Conservation (phyloP, 1,284 basidiomycete species). For the Naganishia cerealis region DNA sequence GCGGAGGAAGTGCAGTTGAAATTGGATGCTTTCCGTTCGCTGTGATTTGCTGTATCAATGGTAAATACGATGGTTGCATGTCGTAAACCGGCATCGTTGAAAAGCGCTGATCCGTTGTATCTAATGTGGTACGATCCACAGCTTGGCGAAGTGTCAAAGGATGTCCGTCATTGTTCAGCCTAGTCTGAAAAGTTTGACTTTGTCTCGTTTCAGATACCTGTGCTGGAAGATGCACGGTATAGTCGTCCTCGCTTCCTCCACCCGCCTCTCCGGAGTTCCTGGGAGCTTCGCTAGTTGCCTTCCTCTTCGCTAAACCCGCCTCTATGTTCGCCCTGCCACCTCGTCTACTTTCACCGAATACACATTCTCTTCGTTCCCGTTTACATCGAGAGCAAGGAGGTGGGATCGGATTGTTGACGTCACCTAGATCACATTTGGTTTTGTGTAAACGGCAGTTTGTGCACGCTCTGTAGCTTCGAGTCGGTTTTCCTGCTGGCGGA, state of each 20-base stretch:
- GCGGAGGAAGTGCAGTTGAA: background rate
- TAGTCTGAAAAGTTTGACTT: background rate
- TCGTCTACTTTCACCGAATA: conserved; percentile 51
- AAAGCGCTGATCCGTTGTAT: background rate
- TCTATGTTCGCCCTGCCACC: conserved; percentile 42
- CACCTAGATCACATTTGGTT: conserved; percentile 56
- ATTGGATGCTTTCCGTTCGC: background rate
- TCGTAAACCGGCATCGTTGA: background rate
- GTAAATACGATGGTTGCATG: background rate
- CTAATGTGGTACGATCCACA: background rate
- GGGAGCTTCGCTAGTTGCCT: conserved; percentile 12
- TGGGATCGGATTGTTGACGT: conserved; percentile 54
- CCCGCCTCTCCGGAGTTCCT: background rate
- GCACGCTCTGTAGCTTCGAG: conserved; percentile 30
- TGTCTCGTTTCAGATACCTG: background rate
- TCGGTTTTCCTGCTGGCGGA: conserved; percentile 3
- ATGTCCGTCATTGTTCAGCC: background rate
- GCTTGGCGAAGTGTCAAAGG: background rate
- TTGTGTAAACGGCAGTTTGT: conserved; percentile 44
- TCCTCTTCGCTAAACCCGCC: conserved; percentile 36
- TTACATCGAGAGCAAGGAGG: conserved; percentile 56
- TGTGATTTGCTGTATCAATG: background rate
- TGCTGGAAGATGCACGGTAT: background rate
- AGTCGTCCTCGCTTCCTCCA: background rate
- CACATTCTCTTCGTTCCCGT: conserved; percentile 54